Evolutionary conservation across 2,329 filamentous ascomycete species (phyloP).

Genomic region (Diaporthe sp.): DNA sequence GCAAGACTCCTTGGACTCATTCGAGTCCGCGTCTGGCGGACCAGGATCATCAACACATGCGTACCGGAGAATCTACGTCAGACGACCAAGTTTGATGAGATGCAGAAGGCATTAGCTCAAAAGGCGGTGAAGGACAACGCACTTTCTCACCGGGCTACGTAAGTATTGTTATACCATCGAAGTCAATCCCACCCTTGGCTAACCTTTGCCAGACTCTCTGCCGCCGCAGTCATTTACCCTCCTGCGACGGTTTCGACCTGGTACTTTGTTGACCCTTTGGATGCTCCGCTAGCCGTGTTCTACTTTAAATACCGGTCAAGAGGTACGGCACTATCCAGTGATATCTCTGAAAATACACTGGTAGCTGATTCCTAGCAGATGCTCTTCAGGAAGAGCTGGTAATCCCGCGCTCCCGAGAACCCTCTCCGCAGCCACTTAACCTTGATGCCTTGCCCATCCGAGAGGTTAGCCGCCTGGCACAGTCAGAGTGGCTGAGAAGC

Average conservation of each 20-base stretch:
- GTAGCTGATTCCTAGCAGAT: slow-evolving; percentile 43
- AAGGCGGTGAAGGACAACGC: slow-evolving; percentile 52
- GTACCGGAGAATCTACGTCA: too few species aligned
- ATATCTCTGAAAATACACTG: neutral
- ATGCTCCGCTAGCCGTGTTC: slow-evolving; percentile 47
- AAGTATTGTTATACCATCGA: neutral
- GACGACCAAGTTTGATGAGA: neutral
- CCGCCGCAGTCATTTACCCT: neutral
- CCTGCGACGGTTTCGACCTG: too few species aligned
- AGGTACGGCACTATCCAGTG: slow-evolving; percentile 32
- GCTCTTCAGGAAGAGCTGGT: slow-evolving; percentile 51
- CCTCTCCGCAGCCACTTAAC: slow-evolving; percentile 24
- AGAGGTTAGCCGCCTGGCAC: slow-evolving; percentile 46
- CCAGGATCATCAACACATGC: too few species aligned
- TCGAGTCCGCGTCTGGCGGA: neutral
- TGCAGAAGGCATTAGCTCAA: slow-evolving; percentile 44
- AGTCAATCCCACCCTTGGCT: neutral
- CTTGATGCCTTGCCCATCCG: neutral
- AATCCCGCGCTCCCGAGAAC: slow-evolving; percentile 46
- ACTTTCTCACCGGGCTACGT: slow-evolving; percentile 52
- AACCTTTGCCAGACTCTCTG: neutral
- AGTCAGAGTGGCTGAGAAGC: slow-evolving; percentile 46
- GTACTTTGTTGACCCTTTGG: slow-evolving; percentile 35
- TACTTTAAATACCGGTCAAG: slow-evolving; percentile 52
- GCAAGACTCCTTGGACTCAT: slow-evolving; percentile 11